These are phyloP conservation scores for Fusarium torreyae DNA, from an alignment of 2,329 filamentous ascomycete genomes.

Conservation along the genomic window DNA sequence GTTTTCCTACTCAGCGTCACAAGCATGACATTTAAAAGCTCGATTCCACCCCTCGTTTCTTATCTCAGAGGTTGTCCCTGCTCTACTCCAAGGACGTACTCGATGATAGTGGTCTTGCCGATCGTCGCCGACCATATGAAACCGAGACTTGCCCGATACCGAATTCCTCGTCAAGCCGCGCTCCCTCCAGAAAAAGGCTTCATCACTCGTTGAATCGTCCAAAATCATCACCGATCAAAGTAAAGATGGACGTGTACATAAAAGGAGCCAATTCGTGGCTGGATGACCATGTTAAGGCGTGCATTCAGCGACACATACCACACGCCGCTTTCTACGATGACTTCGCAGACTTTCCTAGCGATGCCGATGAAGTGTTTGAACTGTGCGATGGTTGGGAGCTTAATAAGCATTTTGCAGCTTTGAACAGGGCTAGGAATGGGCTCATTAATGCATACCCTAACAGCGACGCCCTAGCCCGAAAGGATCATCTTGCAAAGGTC, in stretches of 20 bases:
- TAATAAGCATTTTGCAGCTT: constrained; percentile 53
- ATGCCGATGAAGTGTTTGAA: constrained; percentile 50
- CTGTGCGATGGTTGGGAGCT: constrained; percentile 56
- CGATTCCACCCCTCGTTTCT: background rate
- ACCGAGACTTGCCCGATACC: background rate
- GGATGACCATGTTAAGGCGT: constrained; percentile 52
- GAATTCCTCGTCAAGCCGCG: constrained; percentile 30
- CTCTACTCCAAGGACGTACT: constrained; percentile 7
- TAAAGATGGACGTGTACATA: constrained; percentile 43
- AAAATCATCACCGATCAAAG: rapidly evolving
- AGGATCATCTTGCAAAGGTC: constrained; percentile 55
- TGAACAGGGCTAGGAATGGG: constrained; percentile 50
- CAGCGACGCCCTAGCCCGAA: constrained; percentile 57
- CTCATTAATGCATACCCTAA: constrained; percentile 59
- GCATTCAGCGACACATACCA: constrained; percentile 50
- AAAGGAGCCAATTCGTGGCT: constrained; percentile 53
- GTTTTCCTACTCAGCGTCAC: background rate
- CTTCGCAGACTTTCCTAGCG: constrained; percentile 48
- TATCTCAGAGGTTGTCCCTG: background rate
- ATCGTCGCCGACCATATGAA: constrained; percentile 17
- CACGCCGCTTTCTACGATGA: constrained; percentile 51
- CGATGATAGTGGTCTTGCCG: background rate
- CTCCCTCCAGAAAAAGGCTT: constrained; percentile 41
- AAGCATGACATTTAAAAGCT: constrained; percentile 17
- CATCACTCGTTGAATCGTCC: constrained; percentile 3